Conservation (phyloP, 225 moss, liverwort and hornwort genomes). For the Straminergon stramineum region DNA sequence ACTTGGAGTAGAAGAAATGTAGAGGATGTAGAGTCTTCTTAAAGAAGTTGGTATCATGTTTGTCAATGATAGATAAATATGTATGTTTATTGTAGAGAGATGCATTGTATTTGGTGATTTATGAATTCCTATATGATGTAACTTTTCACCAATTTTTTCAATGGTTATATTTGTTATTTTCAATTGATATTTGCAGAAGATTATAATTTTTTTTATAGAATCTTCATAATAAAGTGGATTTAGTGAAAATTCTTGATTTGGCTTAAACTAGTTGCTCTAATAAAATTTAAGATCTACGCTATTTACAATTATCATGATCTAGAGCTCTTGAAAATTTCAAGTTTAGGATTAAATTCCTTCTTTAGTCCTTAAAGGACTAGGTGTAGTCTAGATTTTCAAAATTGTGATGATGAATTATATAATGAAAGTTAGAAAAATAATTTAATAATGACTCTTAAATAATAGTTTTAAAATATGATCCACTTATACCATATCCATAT, state of each 20-base stretch:
- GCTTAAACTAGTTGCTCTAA: neutral
- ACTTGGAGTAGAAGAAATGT: neutral
- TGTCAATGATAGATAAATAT: too few relatives aligned
- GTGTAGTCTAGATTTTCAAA: too few relatives aligned
- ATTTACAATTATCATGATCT: neutral
- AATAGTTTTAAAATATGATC: too few relatives aligned
- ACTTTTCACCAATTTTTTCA: neutral
- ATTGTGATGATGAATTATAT: too few relatives aligned
- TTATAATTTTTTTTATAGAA: neutral
- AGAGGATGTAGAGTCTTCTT: neutral
- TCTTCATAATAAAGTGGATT: neutral
- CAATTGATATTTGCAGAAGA: neutral
- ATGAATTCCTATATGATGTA: neutral
- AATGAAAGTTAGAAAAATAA: too few relatives aligned
- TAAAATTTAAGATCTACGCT: neutral
- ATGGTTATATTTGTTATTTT: neutral
- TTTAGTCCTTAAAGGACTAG: too few relatives aligned
- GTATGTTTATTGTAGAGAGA: neutral
- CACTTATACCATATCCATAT: too few relatives aligned
- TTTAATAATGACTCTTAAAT: too few relatives aligned
- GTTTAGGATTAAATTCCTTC: neutral
- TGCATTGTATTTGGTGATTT: neutral
- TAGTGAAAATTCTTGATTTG: neutral
- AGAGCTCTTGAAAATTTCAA: rapidly evolving
- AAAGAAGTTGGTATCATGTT: neutral